Conservation (phyloP, 495 filamentous ascomycete species). For the Astrothelium subdiscretum region DNA sequence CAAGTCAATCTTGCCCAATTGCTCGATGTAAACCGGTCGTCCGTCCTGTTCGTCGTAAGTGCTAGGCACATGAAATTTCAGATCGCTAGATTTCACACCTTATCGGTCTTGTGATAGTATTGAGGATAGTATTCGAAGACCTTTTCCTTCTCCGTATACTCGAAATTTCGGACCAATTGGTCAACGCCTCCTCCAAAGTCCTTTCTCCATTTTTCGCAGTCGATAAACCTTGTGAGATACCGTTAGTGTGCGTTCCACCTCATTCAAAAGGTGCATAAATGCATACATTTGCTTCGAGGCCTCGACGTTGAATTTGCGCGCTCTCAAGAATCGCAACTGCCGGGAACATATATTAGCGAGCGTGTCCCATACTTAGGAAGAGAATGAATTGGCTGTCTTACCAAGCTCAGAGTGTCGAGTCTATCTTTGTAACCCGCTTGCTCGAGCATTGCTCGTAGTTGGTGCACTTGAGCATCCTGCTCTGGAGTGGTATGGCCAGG, state of each 20-base stretch:
- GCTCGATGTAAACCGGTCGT: conserved; percentile 92
- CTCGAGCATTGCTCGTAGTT: conserved; percentile 77
- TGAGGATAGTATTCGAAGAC: conserved; percentile 93
- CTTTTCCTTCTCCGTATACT: conserved; percentile 76
- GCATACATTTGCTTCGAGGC: conserved; percentile 75
- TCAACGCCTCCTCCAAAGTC: conserved; percentile 66
- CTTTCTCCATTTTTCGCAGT: conserved; percentile 83
- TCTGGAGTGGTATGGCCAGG: conserved; percentile 76
- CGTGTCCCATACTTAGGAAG: not conserved
- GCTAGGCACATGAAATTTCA: conserved; percentile 2
- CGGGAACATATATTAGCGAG: not conserved
- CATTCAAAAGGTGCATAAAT: not conserved
- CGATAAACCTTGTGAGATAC: conserved; percentile 58
- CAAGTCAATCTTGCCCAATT: conserved; percentile 87
- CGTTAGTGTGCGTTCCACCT: conserved; percentile 1
- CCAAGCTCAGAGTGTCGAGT: conserved; percentile 83
- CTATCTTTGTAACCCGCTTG: conserved; percentile 69
- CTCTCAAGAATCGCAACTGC: conserved; percentile 80
- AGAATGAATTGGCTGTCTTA: conserved; percentile 24
- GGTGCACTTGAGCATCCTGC: conserved; percentile 82
- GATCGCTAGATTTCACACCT: conserved; percentile 43
- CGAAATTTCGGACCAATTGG: conserved; percentile 65
- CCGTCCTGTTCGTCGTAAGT: conserved; percentile 56
- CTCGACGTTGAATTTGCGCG: conserved; percentile 86
- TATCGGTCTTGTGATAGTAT: conserved; percentile 99